Evolutionary conservation across 148 eudicot species (phyloP).

Genomic region (Agrostemma githago): DNA sequence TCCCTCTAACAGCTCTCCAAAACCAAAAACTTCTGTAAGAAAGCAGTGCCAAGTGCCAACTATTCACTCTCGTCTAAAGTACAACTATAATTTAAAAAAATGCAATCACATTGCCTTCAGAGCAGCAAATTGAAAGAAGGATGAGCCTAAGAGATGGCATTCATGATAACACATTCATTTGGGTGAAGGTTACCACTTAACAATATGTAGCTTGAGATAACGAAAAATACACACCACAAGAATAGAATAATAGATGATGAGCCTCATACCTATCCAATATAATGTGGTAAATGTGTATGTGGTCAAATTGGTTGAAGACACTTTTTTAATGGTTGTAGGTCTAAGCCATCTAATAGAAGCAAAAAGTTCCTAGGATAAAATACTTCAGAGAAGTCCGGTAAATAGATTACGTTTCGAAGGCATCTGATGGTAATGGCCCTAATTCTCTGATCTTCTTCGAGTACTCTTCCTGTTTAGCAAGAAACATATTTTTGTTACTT

Average conservation of each 20-base stretch:
- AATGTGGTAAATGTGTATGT: background rate
- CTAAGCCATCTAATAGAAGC: slow-evolving; percentile 4
- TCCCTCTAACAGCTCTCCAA: no score
- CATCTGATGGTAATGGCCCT: slow-evolving; percentile 88
- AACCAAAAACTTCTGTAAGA: no score
- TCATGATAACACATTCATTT: background rate
- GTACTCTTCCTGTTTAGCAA: slow-evolving; percentile 88
- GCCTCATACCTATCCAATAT: background rate
- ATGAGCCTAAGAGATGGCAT: background rate
- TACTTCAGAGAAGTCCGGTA: background rate
- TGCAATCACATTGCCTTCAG: slow-evolving; percentile 1
- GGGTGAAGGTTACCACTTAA: background rate
- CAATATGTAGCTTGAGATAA: background rate
- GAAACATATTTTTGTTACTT: slow-evolving; percentile 70
- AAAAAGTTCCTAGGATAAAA: background rate
- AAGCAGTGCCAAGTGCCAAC: background rate
- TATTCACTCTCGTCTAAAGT: background rate
- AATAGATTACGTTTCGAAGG: slow-evolving; percentile 73
- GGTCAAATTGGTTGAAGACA: background rate
- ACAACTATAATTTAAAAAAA: background rate
- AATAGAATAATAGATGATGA: background rate
- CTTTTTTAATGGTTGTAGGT: background rate
- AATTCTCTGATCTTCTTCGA: slow-evolving; percentile 93
- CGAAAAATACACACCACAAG: background rate
- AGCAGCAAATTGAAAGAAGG: background rate